A percentile compares a stretch with the other conserved stretches of the same genome.
phyloP scores from a whole-genome alignment of 2,329 filamentous ascomycete species.

The Pestalotiopsis sp. region DNA sequence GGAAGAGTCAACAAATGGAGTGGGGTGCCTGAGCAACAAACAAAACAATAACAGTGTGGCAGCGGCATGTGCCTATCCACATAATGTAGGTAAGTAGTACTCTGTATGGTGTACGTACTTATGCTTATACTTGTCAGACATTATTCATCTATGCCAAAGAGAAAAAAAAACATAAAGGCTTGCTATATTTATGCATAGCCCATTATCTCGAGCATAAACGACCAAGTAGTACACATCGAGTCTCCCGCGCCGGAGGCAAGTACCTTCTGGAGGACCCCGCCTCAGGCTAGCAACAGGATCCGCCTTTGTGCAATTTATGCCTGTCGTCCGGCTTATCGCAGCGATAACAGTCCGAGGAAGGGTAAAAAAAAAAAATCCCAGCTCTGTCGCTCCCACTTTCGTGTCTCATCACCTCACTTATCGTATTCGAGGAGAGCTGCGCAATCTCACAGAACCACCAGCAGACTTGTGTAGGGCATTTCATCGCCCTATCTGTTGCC shows the following conservation, averaged over 20 bases:
- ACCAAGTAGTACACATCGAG: too few relatives aligned
- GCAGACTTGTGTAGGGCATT: background rate
- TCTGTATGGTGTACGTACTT: background rate
- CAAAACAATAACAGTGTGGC: background rate
- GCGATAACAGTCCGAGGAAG: background rate
- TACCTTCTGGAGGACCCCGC: background rate
- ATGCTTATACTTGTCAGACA: background rate
- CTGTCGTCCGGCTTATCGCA: background rate
- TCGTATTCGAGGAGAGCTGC: background rate
- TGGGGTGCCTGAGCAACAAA: conserved; percentile 3
- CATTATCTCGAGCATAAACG: too few relatives aligned
- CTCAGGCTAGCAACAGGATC: background rate
- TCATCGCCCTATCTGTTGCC: background rate
- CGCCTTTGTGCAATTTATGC: background rate
- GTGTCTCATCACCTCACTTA: background rate
- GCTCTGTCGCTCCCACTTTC: background rate
- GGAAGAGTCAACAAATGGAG: background rate
- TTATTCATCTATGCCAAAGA: too few relatives aligned
- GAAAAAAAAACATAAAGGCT: too few relatives aligned
- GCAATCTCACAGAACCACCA: background rate
- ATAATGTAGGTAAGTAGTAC: background rate
- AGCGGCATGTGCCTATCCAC: background rate
- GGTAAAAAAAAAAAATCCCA: background rate
- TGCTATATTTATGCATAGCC: too few relatives aligned
- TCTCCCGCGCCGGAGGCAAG: too few relatives aligned